Conservation (phyloP, 1,139 yeast species). For the Pichia sp. region DNA sequence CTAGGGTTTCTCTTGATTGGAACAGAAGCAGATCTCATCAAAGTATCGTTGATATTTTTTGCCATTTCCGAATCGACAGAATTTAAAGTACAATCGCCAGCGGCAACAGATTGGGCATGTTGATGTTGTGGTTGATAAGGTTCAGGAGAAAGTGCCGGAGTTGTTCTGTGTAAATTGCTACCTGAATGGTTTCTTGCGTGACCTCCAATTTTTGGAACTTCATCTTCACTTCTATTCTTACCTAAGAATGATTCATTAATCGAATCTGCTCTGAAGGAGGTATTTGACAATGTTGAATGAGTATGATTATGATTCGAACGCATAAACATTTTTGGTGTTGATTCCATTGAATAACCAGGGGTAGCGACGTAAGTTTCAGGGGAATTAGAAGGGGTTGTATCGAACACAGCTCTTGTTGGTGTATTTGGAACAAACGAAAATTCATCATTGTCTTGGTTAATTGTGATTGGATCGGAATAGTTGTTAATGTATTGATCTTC, state of each 20-base stretch:
- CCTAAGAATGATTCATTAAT: slow-evolving; percentile 5
- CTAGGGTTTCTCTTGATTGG: slow-evolving; percentile 14
- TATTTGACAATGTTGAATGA: slow-evolving; percentile 8
- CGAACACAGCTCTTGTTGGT: slow-evolving; percentile 13
- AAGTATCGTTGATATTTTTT: neutral
- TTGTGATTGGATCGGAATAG: neutral
- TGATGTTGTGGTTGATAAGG: slow-evolving; percentile 3
- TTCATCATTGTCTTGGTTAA: neutral
- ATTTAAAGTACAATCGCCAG: neutral
- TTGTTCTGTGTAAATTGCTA: neutral
- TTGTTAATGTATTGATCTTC: neutral
- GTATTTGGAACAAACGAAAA: slow-evolving; percentile 12
- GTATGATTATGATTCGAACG: slow-evolving; percentile 7
- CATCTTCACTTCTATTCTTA: neutral
- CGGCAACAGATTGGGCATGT: slow-evolving; percentile 13
- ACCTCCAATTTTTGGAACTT: neutral
- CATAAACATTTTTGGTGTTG: slow-evolving; percentile 12
- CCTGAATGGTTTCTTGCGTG: neutral
- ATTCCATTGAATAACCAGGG: slow-evolving; percentile 9
- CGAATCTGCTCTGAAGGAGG: slow-evolving; percentile 2
- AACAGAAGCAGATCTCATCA: slow-evolving; percentile 17
- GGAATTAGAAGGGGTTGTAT: slow-evolving; percentile 18
- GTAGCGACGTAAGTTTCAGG: slow-evolving; percentile 7
- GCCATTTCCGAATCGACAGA: neutral
- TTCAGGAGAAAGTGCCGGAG: neutral